Evolutionary conservation across 352 stramenopile genomes (phyloP), one percentile per base, ranked within the genome.

Genomic region (Pythium oligandrum): DNA sequence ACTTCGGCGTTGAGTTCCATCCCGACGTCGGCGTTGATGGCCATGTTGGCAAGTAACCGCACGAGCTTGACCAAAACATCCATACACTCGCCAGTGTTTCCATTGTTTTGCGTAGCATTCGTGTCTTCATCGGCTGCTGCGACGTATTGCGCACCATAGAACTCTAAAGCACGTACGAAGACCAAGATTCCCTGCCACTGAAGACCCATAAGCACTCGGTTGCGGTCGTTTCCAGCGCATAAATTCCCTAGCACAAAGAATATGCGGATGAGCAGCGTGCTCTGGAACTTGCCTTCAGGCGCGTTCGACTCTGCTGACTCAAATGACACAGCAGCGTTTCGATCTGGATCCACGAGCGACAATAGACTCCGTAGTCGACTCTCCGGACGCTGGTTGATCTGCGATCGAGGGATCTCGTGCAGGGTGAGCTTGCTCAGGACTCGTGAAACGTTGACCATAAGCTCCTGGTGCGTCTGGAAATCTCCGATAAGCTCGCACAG

Each of bases 181-280:
- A 70, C 44, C 0, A 55, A 30, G 5, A 78, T 42, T 0, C 72
- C 78, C 1, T 51, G 59, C 6, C 66, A 62, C 0, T 76, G 57
- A 8, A 67, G 48, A 0, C 60, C 70, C 12, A 95, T 48, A 30
- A 75, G 56, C 0, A 60, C 46, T 6, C 86, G 76, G 46, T 92
- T 95, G 40, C 72, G 70, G 40, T 96, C 86, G 50, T 94, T 95
- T 2, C 70, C 75, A 30, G 88, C 85, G 50, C 84, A 95, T n/a
- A 95, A 61, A 55, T 96, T 96, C 1, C 86, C 88, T 1, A 96
- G 64, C 36, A 84, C 67, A 53, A 96, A 96, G 53, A 84, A 86
- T 30, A 90, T 65, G 8, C 88, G 84, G 7, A 96, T 57, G 12
- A 93, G 67, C 12, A 91, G 60, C 30, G 71, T 54, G 40, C 86